Evolutionary conservation across 495 filamentous ascomycete species (phyloP), one percentile per base, ranked within the genome.

Genomic region (Xylaria nigripes): DNA sequence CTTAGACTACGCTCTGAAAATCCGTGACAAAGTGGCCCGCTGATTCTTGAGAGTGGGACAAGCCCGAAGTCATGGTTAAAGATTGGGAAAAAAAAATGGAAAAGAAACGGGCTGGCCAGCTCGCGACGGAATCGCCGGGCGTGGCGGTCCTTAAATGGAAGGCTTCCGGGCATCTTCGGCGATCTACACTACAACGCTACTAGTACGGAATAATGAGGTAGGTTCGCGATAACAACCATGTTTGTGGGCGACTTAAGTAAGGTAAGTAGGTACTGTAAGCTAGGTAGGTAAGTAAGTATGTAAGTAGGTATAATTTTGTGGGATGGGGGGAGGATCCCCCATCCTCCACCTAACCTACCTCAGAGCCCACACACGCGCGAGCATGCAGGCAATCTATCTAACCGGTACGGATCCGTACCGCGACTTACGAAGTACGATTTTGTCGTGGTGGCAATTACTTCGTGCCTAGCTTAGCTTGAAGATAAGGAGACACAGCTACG

Each of bases 401-500:
- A 21, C 34, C 49, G 23, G 27, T 30, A 55, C 24, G 44, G n/a
- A 23, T 43, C 8, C 22, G 25, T 18, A 16, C 53, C 47, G 49
- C 49, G 53, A 43, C 38, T n/a, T n/a, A n/a, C n/a, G n/a, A n/a
- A n/a, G n/a, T n/a, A n/a, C n/a, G n/a, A n/a, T n/a, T n/a, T n/a
- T n/a, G n/a, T n/a, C n/a, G n/a, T n/a, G n/a, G n/a, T n/a, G n/a
- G n/a, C n/a, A n/a, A n/a, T n/a, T n/a, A n/a, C n/a, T n/a, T n/a
- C n/a, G n/a, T n/a, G n/a, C n/a, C n/a, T n/a, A n/a, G n/a, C 32
- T 12, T 34, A 23, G 13, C 25, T 15, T 15, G 16, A 25, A 49
- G 53, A 55, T 55, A 55, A 55, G 45, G 45, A 55, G 38, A 23
- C 32, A 55, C 25, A 55, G 44, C 18, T 36, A 54, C 43, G 51